A percentile compares a stretch with the other conserved stretches of the same genome.
Evolutionary conservation across 768 basidiomycete species (phyloP).

Genomic region (Melanogaster broomeanus): DNA sequence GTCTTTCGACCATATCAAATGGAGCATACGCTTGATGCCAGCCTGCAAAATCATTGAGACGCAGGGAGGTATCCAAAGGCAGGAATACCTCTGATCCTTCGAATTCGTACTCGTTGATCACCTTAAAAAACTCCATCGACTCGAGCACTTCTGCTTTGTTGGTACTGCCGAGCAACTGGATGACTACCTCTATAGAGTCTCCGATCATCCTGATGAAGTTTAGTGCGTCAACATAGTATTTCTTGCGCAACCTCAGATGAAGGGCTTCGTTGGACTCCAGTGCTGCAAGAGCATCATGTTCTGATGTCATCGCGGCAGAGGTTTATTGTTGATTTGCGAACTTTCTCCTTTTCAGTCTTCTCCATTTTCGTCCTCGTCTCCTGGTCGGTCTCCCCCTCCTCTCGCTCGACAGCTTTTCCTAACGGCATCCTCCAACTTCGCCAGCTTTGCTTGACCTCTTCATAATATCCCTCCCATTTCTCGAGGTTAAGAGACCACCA

Average conservation of each 20-base stretch:
- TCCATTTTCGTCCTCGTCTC: constrained; percentile 35
- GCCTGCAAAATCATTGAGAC: constrained; percentile 41
- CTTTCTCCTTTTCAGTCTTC: constrained; percentile 47
- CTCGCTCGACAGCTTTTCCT: constrained; percentile 61
- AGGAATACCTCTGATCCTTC: constrained; percentile 66
- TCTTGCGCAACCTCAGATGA: constrained; percentile 72
- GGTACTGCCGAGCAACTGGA: constrained; percentile 81
- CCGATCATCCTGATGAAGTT: constrained; percentile 76
- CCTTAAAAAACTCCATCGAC: constrained; percentile 87
- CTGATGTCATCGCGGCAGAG: constrained; percentile 67
- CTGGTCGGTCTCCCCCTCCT: constrained; percentile 35
- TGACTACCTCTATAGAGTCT: constrained; percentile 67
- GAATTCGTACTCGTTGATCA: constrained; percentile 80
- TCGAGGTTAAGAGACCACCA: constrained; percentile 74
- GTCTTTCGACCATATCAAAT: constrained; percentile 97
- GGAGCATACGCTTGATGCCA: constrained; percentile 95
- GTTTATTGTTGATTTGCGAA: constrained; percentile 71
- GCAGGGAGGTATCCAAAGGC: not conserved
- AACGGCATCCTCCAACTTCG: constrained; percentile 66
- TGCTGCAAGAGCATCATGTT: constrained; percentile 70
- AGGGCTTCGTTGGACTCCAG: constrained; percentile 67
- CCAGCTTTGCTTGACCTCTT: constrained; percentile 62
- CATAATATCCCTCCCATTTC: constrained; percentile 76
- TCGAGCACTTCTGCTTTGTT: constrained; percentile 84
- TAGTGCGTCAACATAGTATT: constrained; percentile 85